Percentiles rank a stretch among this genome's conserved stretches.
Evolutionary conservation across 176 grass and related monocot genomes (phyloP).

Genomic region (Zizania latifolia): DNA sequence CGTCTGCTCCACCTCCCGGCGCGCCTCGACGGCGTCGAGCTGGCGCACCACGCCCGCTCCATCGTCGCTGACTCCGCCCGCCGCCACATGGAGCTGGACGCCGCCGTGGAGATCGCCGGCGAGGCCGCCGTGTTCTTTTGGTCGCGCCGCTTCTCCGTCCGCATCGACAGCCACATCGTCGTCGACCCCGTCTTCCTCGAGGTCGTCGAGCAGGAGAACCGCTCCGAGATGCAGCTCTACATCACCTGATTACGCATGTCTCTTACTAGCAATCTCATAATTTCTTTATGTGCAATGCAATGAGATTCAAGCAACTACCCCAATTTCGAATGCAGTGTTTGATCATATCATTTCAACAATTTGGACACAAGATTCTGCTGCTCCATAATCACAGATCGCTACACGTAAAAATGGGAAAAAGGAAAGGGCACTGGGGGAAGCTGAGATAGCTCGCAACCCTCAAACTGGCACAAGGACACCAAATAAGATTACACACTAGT

Average conservation of each 20-base stretch:
- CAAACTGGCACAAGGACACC: slow-evolving; percentile 25
- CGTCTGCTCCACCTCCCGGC: slow-evolving; percentile 68
- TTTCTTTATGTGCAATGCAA: background rate
- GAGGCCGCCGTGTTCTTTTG: slow-evolving; percentile 43
- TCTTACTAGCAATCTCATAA: too few relatives aligned
- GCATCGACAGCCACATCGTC: slow-evolving; percentile 61
- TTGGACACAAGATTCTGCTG: background rate
- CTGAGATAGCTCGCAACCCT: slow-evolving; percentile 46
- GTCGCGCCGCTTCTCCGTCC: slow-evolving; percentile 58
- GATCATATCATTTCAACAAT: background rate
- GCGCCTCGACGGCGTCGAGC: slow-evolving; percentile 52
- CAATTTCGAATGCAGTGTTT: background rate
- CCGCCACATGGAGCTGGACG: slow-evolving; percentile 63
- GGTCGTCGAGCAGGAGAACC: slow-evolving; percentile 58
- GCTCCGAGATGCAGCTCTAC: slow-evolving; percentile 50
- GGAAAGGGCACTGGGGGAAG: slow-evolving; percentile 8
- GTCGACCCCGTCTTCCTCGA: slow-evolving; percentile 79
- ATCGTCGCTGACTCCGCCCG: slow-evolving; percentile 47
- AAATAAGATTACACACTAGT: slow-evolving; percentile 44
- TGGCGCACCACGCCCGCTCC: slow-evolving; percentile 45
- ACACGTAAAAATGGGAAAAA: slow-evolving; percentile 11
- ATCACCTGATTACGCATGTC: slow-evolving; percentile 3
- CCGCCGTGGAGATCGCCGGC: slow-evolving; percentile 57
- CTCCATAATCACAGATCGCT: background rate
- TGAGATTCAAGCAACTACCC: background rate